Evolutionary conservation across 2,329 filamentous ascomycete species (phyloP), one percentile per base, ranked within the genome.

Genomic region (Exophiala sideris): DNA sequence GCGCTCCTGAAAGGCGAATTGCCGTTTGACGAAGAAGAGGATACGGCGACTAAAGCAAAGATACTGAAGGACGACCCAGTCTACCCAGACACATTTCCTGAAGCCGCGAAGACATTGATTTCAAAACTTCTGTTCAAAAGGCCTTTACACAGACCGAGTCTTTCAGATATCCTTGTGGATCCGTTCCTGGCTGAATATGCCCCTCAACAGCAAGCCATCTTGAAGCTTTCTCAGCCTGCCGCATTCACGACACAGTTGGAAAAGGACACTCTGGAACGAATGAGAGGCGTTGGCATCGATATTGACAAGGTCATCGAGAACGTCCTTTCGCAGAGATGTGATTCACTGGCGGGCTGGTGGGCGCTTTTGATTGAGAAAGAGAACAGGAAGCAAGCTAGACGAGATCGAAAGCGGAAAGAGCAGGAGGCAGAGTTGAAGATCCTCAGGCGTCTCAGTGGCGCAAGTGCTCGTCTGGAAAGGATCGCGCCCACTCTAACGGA

Each of bases 321-420:
- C 64, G 94, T 99, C 2, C 72, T 96, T 34, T 84, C 91, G 3
- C 90, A 96, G 68, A 82, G 89, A 61, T 97, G 94, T 67, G 92
- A 99, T 71, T 82, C 87, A 5, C 75, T 99, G 45, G 89, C 91
- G 47, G 94, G 94, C 5, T 99, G 94, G 94, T 99, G 94, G 94
- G 88, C 89, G 2, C 73, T 99, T 24, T 74, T 99, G 36, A 84
- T 97, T 8, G 94, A 97, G 67, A 99, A 97, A 69, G 94, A 99
- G 67, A 84, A 91, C 68, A 84, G 91, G 7, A 99, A 99, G 70
- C 86, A 91, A 60, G 80, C 76, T 58, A 80, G 91, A 57, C 79
- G 86, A 58, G 91, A 96, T 65, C 82, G 84, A 49, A 96, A 92
- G 67, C 83, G 92, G 7, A 90, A 82, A 66, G 91, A 97, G 68